Percentiles rank a stretch among this genome's conserved stretches.
phyloP scores from a whole-genome alignment of 768 basidiomycete species.

The Leucosporidium yakuticum region DNA sequence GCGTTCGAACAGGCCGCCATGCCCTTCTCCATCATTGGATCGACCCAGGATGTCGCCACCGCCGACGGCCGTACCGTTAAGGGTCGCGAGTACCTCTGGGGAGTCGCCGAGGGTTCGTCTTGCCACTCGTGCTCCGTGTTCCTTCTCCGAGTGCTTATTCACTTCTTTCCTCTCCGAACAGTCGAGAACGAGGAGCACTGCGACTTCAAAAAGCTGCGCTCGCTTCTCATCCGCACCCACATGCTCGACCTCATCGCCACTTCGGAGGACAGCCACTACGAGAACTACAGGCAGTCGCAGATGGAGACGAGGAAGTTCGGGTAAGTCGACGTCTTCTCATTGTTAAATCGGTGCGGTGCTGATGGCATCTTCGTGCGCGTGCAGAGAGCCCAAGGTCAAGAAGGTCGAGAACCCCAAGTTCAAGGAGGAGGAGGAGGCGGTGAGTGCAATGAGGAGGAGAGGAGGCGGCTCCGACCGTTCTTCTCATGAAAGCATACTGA shows the following conservation, averaged over 20 bases:
- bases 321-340: conserved; percentile 42
- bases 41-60: conserved; percentile 87
- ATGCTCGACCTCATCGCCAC: conserved; percentile 97
- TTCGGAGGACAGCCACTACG: conserved; percentile 92
- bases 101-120: conserved; percentile 88
- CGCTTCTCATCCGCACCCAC: conserved; percentile 90
- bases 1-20: conserved; percentile 60
- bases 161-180: conserved; percentile 39
- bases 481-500: neutral
- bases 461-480: too few relatives aligned
- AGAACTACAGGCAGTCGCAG: conserved; percentile 94
- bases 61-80: conserved; percentile 87
- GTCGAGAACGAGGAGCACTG: conserved; percentile 99
- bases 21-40: conserved; percentile 98
- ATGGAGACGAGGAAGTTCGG: conserved; percentile 99
- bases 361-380: too few relatives aligned
- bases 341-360: neutral
- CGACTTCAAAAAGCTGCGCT: conserved; percentile 96
- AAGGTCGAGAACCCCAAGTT: conserved; percentile 99
- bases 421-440: conserved; percentile 95
- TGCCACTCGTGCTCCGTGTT: neutral
- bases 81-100: conserved; percentile 98
- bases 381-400: conserved; percentile 83
- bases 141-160: neutral
- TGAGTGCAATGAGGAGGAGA: too few relatives aligned